Evolutionary conservation across 2,329 filamentous ascomycete genomes (phyloP).

Genomic region (Botryotinia narcissicola): DNA sequence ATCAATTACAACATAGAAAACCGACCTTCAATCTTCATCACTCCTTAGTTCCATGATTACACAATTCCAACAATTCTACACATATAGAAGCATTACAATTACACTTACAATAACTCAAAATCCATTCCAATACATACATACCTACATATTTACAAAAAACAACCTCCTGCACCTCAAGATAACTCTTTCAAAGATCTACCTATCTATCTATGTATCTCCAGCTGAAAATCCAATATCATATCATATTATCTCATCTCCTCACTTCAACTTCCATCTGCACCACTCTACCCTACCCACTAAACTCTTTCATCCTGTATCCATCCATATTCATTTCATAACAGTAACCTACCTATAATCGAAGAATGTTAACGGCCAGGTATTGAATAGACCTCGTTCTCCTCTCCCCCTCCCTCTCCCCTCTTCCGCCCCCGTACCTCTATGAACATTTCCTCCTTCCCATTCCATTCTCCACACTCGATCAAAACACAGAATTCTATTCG

Average conservation of each 20-base stretch:
- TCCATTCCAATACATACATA: neutral
- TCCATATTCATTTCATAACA: neutral
- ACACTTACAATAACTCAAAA: rapidly evolving
- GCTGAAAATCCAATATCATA: neutral
- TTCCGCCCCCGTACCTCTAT: too few relatives aligned
- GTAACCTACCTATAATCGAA: too few relatives aligned
- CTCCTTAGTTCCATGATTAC: too few relatives aligned
- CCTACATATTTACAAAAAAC: neutral
- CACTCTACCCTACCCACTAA: neutral
- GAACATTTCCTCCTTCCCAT: neutral
- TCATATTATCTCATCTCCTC: neutral
- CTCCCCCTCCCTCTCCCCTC: too few relatives aligned
- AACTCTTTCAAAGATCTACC: neutral
- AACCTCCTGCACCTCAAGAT: rapidly evolving
- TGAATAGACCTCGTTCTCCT: too few relatives aligned
- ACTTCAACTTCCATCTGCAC: neutral
- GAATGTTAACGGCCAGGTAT: too few relatives aligned
- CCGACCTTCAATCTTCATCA: neutral
- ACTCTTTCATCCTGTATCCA: neutral
- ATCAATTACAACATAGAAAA: too few relatives aligned
- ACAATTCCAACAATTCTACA: rapidly evolving
- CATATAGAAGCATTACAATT: too few relatives aligned
- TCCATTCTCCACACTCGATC: neutral
- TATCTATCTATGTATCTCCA: neutral
- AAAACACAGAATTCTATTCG: neutral